A percentile compares a stretch with the other conserved stretches of the same genome.
These are phyloP conservation scores for Colletotrichum nymphaeae DNA, from an alignment of 2,329 filamentous ascomycete species.

Conservation along the genomic window DNA sequence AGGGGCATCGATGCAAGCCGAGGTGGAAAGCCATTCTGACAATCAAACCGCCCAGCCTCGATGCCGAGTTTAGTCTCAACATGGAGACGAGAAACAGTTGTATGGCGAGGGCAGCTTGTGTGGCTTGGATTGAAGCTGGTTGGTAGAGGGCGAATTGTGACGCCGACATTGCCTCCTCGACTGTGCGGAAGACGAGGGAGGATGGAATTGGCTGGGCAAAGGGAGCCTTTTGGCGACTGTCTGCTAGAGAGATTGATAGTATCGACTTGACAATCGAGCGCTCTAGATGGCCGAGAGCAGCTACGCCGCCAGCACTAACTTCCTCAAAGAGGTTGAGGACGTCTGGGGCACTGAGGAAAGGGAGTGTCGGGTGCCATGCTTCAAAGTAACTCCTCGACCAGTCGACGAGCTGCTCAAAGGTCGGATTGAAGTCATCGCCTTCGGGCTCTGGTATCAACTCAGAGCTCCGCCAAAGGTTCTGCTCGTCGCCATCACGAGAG, in stretches of 20 bases:
- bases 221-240: conserved; percentile 55
- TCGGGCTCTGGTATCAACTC: conserved; percentile 43
- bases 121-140: conserved; percentile 57
- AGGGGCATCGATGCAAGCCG: conserved; percentile 68
- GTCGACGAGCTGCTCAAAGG: conserved; percentile 60
- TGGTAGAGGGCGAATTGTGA: conserved; percentile 58
- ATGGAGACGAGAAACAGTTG: conserved; percentile 67
- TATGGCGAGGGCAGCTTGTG: conserved; percentile 64
- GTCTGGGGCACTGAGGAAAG: conserved; percentile 65
- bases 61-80: conserved; percentile 67
- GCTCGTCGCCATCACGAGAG: conserved; percentile 34
- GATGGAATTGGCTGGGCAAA: conserved; percentile 49
- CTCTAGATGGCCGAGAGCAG: conserved; percentile 47
- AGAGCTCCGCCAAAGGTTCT: conserved; percentile 49
- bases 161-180: conserved; percentile 61
- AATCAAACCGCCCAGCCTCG: conserved; percentile 64
- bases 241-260: conserved; percentile 64
- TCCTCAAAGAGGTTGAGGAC: conserved; percentile 59
- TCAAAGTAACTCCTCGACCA: conserved; percentile 67
- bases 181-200: conserved; percentile 57
- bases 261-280: conserved; percentile 59
- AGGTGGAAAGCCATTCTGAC: conserved; percentile 67
- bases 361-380: conserved; percentile 67
- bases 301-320: conserved; percentile 47
- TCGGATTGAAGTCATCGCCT: conserved; percentile 34